Base-by-base conservation (phyloP, 768 basidiomycete genomes). In the Leccinum ochraceum region DNA sequence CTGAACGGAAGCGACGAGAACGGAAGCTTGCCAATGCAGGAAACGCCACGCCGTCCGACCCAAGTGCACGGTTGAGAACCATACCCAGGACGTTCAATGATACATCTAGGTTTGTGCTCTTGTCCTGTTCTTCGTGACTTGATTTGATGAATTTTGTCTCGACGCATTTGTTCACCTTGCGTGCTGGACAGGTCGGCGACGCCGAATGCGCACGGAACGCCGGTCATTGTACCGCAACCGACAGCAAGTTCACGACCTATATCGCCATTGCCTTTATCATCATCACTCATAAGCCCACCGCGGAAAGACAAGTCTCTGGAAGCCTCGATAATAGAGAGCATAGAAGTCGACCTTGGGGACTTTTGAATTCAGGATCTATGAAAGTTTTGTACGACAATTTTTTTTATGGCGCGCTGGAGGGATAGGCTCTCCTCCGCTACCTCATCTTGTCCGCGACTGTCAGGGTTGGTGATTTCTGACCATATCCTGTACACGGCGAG, bases 261-360 rank as follows among this genome's bases (percentile, higher is more conserved):
- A 58, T 78, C 79, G 14, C 78, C 80, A 26, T 58, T 78, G 17
- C 70, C 73, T 10, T 37, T 68, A 26, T 63, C 69, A n/a, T 50
- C 64, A n/a, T 52, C 64, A 6, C 57, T 67, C 6, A 56, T 67
- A 34, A 66, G 66, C 57, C 69, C 76, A 54, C 67, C 75, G 37
- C 70, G 71, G 56, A 73, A 73, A 34, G 66, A 72, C 60, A 81
- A 81, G 67, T 76, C 77, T 20, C 78, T 88, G 56, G 85, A 87
- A 68, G 77, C 82, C 6, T 77, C 81, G 20, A 71, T 90, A 42
- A 81, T 89, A 63, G 85, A 88, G 53, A 80, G 80, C 30, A 80
- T 92, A 64, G 89, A 92, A 63, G 80, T 92, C 60, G 89, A 92
- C 71, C 77, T 92, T 50, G 90, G 90, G 54, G 90, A 92, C 74